phyloP scores from a whole-genome alignment of 352 stramenopile species.

The Pythium dissotocum region DNA sequence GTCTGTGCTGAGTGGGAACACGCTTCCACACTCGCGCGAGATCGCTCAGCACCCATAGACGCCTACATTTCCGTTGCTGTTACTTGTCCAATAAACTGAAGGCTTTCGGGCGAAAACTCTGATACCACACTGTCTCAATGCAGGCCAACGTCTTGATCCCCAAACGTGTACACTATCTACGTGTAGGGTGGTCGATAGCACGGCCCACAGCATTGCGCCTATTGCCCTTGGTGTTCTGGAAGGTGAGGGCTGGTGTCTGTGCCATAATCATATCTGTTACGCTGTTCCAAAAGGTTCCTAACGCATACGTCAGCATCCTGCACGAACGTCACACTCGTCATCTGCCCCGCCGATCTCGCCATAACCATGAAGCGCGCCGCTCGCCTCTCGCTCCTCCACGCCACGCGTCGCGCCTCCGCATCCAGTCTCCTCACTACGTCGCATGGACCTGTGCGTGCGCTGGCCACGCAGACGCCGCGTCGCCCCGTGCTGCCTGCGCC shows the following conservation, averaged over 20 bases:
- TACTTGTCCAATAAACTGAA: no score
- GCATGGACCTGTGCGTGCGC: background rate
- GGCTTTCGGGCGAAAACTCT: no score
- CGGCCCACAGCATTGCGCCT: no score
- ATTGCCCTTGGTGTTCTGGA: no score
- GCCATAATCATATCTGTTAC: background rate
- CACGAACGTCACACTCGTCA: background rate
- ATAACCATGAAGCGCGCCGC: background rate
- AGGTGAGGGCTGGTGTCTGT: no score
- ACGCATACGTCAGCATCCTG: background rate
- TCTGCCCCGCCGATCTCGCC: background rate
- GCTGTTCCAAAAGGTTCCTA: background rate
- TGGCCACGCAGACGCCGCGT: slow-evolving; percentile 5
- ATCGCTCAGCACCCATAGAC: slow-evolving; percentile 1
- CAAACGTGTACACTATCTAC: no score
- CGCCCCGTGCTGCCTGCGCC: slow-evolving; percentile 1
- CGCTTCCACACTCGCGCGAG: background rate
- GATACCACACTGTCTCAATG: no score
- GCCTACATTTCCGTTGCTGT: no score
- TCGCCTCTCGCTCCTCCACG: background rate
- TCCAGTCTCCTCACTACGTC: background rate
- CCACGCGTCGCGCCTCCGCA: background rate
- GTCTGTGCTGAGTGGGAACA: slow-evolving; percentile 9
- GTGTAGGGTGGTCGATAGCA: no score
- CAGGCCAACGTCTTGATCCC: no score